Evolutionary conservation across 106 monocot species (phyloP).

Genomic region (Chionographis japonica): DNA sequence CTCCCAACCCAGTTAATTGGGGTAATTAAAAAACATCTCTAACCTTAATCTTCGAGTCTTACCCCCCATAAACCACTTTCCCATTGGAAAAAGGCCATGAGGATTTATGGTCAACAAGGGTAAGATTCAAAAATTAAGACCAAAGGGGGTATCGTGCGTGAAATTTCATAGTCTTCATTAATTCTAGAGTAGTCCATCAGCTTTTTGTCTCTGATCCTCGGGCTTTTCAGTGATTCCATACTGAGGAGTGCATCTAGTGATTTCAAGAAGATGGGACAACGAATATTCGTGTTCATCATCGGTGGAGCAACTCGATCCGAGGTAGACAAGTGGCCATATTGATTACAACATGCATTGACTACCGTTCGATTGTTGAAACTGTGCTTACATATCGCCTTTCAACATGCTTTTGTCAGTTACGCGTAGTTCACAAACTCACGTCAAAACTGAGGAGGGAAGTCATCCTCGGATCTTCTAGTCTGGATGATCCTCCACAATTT

Average conservation of each 20-base stretch:
- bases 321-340: slow-evolving; percentile 20
- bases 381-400: background rate
- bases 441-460: slow-evolving; percentile 47
- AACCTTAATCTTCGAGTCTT: too few species aligned
- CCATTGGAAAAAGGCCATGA: too few species aligned
- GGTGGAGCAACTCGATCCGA: slow-evolving; percentile 78
- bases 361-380: background rate
- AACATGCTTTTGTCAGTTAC: slow-evolving; percentile 47
- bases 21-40: too few species aligned
- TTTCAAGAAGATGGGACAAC: slow-evolving; percentile 65
- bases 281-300: slow-evolving; percentile 71
- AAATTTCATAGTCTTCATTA: background rate
- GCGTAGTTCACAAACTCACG: slow-evolving; percentile 44
- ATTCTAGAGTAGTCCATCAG: background rate
- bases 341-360: background rate
- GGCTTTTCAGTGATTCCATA: slow-evolving; percentile 49
- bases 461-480: slow-evolving; percentile 41
- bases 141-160: too few species aligned
- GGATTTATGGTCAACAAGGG: too few species aligned
- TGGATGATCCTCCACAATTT: slow-evolving; percentile 46
- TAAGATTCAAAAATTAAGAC: too few species aligned
- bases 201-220: background rate
- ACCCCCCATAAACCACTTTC: too few species aligned
- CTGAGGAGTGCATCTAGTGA: slow-evolving; percentile 54
- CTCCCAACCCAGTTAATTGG: too few species aligned